Conservation (phyloP, 192 early-diverging fungal genomes). For the Backusella liffmaniae region DNA sequence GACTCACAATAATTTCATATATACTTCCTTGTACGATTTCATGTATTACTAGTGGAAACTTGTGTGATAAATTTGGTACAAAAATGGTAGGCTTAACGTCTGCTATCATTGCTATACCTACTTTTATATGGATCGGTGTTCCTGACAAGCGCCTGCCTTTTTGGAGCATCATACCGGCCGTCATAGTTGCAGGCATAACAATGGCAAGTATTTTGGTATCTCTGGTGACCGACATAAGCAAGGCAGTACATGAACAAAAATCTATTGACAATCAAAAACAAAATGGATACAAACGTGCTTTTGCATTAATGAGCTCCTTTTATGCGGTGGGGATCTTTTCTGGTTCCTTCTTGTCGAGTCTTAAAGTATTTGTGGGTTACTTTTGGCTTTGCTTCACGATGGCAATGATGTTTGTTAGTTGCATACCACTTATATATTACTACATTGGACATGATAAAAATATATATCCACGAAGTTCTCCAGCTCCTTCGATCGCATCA, state of each 20-base stretch:
- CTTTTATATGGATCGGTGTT: slow-evolving; percentile 11
- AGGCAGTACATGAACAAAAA: background rate
- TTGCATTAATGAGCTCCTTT: background rate
- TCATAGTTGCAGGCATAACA: background rate
- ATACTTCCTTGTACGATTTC: slow-evolving; percentile 5
- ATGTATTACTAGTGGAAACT: background rate
- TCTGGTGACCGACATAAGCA: background rate
- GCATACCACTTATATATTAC: slow-evolving; percentile 1
- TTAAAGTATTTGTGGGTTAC: background rate
- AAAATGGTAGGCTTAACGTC: slow-evolving; percentile 6
- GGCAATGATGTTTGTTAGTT: background rate
- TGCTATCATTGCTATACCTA: background rate
- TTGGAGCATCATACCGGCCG: slow-evolving; percentile 2
- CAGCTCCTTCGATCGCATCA: background rate
- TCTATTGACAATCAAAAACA: background rate
- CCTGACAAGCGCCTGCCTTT: background rate
- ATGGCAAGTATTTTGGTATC: background rate
- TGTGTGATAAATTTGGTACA: slow-evolving; percentile 14
- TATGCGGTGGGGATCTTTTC: slow-evolving; percentile 1
- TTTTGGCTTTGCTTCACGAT: slow-evolving; percentile 7
- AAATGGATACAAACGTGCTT: background rate
- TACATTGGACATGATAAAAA: background rate
- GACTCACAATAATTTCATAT: background rate
- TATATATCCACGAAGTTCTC: background rate
- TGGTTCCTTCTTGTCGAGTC: background rate